Conservation (phyloP, 148 eudicot species). For the Rhododendron kiyosumense region DNA sequence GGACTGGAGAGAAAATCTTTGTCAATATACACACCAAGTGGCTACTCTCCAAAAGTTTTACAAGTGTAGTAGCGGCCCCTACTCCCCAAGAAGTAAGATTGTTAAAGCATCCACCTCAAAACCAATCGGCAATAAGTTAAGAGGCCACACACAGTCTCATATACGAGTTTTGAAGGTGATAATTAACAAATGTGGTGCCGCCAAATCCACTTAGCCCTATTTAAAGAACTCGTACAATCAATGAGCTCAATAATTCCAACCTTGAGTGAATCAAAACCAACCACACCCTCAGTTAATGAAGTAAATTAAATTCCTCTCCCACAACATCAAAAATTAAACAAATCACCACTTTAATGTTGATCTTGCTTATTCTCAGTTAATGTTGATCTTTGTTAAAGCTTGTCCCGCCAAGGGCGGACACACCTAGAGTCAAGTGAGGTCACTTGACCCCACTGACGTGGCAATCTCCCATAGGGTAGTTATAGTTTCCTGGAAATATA, state of each 20-base stretch:
- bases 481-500: too few species aligned
- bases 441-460: too few species aligned
- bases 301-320: not conserved
- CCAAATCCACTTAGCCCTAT: too few species aligned
- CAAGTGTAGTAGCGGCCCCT: not conserved
- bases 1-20: not conserved
- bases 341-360: not conserved
- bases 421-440: too few species aligned
- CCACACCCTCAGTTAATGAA: not conserved
- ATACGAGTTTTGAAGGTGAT: not conserved
- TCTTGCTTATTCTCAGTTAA: not conserved
- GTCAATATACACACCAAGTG: not conserved
- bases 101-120: not conserved
- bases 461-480: too few species aligned
- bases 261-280: not conserved
- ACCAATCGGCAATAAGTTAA: not conserved
- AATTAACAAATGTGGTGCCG: too few species aligned
- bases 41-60: not conserved
- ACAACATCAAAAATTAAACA: not conserved
- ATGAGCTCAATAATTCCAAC: not conserved
- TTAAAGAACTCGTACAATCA: not conserved
- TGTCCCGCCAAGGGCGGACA: too few species aligned
- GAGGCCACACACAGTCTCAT: not conserved
- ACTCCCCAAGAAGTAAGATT: not conserved
- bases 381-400: not conserved